Evolutionary conservation across 2,329 filamentous ascomycete genomes (phyloP), one percentile per base, ranked within the genome.

Genomic region (Hypoxylon sp.): DNA sequence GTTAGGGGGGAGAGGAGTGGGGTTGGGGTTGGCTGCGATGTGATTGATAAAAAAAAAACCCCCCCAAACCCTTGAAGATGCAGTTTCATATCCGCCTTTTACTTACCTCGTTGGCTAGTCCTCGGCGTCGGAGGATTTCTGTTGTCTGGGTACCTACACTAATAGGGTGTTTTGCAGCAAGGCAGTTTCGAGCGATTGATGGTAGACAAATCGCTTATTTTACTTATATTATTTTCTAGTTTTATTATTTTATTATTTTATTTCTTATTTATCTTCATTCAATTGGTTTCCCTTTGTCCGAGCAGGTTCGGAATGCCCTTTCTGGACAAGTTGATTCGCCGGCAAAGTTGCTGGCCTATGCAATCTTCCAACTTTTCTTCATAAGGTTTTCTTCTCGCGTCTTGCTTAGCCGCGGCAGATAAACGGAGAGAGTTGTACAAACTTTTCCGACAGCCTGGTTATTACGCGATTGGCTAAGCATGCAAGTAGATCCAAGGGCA

Each of bases 381-480:
- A 26, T 3, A 22, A 22, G 19, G 19, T 48, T 58, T 58, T 26
- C 31, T 31, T 35, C 11, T 26, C n/a, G 19, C 29, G 10, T 31
- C n/a, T 8, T 29, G 39, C 29, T 35, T 19, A 8, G 33, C 46
- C 19, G 10, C 24, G 9, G 46, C 9, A 42, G 14, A 31, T 42
- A 14, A 10, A 9, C 44, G 9, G 26, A 33, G n/a, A 8, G 29
- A 48, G 46, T 42, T 59, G 55, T 17, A 50, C 44, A 35, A 11
- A 5, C 8, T n/a, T 14, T 29, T 24, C 57, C 57, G 35, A 19
- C 11, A 53, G 58, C 47, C 48, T 35, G 58, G 58, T 13, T 60
- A 52, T 42, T 14, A 24, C 31, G 22, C 55, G 31, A 24, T 19
- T 59, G n/a, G 39, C 44, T 19, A 42, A 24, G 55, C 42, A 52